Conservation (phyloP, 345 rosid species). For the Populus simonii region DNA sequence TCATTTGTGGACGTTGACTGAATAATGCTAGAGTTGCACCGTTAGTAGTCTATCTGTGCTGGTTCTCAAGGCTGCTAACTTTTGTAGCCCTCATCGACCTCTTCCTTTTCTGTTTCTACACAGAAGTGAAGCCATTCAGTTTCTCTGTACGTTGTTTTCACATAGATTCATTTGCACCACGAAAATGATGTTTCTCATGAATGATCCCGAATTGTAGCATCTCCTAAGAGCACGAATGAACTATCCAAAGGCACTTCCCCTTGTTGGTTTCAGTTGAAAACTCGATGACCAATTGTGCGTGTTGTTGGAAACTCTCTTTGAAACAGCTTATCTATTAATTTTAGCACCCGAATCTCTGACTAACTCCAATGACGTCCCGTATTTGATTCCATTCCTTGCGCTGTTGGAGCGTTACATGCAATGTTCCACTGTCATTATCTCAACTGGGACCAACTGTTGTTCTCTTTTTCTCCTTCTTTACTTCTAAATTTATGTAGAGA, state of each 20-base stretch:
- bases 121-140: not conserved
- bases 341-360: not conserved
- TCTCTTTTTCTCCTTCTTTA: not conserved
- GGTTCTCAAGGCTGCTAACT: not conserved
- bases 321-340: too few relatives aligned
- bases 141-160: not conserved
- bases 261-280: not conserved
- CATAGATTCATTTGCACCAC: not conserved
- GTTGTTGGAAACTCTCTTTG: not conserved
- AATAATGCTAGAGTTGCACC: constrained; percentile 7
- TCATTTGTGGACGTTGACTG: constrained; percentile 54
- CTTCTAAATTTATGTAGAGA: constrained; percentile 18
- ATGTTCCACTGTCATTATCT: too few relatives aligned
- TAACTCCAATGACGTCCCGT: not conserved
- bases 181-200: not conserved
- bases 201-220: not conserved
- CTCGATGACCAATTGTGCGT: not conserved
- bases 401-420: too few relatives aligned
- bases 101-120: not conserved
- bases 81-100: not conserved
- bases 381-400: not conserved
- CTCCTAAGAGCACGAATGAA: not conserved
- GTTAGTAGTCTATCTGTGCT: not conserved
- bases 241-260: not conserved
- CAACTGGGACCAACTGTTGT: not conserved